Evolutionary conservation across 2,329 filamentous ascomycete genomes (phyloP), one percentile per base, ranked within the genome.

Genomic region (Colletotrichum coccodes): DNA sequence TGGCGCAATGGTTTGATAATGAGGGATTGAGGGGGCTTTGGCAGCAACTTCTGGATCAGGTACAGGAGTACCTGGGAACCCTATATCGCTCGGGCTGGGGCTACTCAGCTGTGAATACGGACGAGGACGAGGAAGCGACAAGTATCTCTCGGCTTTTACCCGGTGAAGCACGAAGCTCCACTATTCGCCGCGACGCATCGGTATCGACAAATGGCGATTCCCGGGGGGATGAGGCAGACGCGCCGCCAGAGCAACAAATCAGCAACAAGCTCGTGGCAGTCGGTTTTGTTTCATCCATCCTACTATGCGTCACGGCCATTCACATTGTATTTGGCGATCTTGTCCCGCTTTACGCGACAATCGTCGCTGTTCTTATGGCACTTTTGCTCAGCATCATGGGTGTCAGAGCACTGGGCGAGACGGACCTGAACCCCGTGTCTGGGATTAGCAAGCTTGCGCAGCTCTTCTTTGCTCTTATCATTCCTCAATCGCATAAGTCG

Each of bases 381-480:
- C 88, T 99, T 28, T 73, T 95, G 1, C 86, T 90, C 21, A 93
- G 92, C 64, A 91, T 96, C 61, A 92, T 92, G 89, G 90, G 90
- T 4, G 90, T 92, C 12, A 82, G 90, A 36, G 90, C 90, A 1
- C 80, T 92, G 0, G 90, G 90, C 11, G 89, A 98, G 83, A 98
- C 96, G 6, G 96, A 99, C 75, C 86, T 99, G 11, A 98, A 98
- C 76, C 96, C 96, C 0, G 96, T 98, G 3, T 97, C 94, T 1
- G 96, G 96, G 38, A 99, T 98, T 79, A 95, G 92, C 77, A 99
- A 99, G 82, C 87, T 99, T 3, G 97, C 96, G 0, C 96, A 99
- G 79, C 89, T 99, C 3, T 92, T 98, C 76, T 98, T 99, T 79
- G 96, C 96, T 3, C 83, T 97, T 57, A 93, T 97, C 44, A 94